phyloP scores from a whole-genome alignment of 1,139 yeast species.

The Candida labiduridarum region DNA sequence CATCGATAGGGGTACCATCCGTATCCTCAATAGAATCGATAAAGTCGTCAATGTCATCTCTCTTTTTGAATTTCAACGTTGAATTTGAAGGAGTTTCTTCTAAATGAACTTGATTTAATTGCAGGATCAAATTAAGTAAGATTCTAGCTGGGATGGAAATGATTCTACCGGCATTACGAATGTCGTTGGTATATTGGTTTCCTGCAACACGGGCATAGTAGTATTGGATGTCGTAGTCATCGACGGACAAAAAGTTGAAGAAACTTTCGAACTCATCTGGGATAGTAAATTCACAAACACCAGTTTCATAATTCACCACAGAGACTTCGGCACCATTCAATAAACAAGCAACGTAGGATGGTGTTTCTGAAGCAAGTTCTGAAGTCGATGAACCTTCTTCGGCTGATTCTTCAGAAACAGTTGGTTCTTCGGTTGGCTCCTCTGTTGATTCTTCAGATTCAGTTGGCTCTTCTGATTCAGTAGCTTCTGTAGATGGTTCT shows the following conservation, averaged over 20 bases:
- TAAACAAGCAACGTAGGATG: slow-evolving; percentile 34
- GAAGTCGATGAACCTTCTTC: background rate
- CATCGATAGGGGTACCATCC: slow-evolving; percentile 29
- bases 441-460: slow-evolving; percentile 11
- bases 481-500: background rate
- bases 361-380: background rate
- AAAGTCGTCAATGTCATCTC: slow-evolving; percentile 38
- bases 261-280: slow-evolving; percentile 30
- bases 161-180: slow-evolving; percentile 37
- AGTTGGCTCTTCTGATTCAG: slow-evolving; percentile 1
- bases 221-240: slow-evolving; percentile 39
- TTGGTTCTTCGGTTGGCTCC: background rate
- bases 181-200: slow-evolving; percentile 36
- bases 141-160: slow-evolving; percentile 36
- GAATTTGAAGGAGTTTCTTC: slow-evolving; percentile 39
- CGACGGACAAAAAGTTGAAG: slow-evolving; percentile 31
- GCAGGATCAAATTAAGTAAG: slow-evolving; percentile 26
- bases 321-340: slow-evolving; percentile 36
- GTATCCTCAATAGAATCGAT: slow-evolving; percentile 27
- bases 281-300: slow-evolving; percentile 41
- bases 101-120: slow-evolving; percentile 34
- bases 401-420: background rate
- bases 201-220: slow-evolving; percentile 35
- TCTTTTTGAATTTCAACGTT: slow-evolving; percentile 44
- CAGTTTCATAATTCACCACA: slow-evolving; percentile 45